Evolutionary conservation across 371 early-diverging fungal species (phyloP), one percentile per base, ranked within the genome.

Genomic region (Fennellomyces sp.): DNA sequence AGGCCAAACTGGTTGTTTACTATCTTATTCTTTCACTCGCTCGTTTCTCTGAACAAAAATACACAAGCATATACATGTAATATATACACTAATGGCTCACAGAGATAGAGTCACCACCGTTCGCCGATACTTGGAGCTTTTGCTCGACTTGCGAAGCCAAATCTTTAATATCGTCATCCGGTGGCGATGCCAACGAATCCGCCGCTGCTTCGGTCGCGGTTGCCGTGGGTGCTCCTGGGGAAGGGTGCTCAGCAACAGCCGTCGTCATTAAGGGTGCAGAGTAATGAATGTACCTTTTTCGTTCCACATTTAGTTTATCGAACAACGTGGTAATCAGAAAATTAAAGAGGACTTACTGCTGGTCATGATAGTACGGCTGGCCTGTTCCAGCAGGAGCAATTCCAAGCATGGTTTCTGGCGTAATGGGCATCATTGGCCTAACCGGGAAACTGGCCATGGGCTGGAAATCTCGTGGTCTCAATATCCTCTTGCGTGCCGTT

Each of bases 331-430:
- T n/a, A n/a, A n/a, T n/a, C n/a, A n/a, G n/a, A n/a, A n/a, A n/a
- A n/a, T n/a, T n/a, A 52, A 13, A 33, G n/a, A 33, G 15, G 6
- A 35, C 39, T 59, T 52, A 56, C 57, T 58, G 53, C 19, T 58
- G 55, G 39, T 54, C 39, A 27, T 54, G 39, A 38, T 35, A 59
- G 35, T 58, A 58, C 27, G 52, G 42, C 39, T 39, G 33, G n/a
- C n/a, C n/a, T 36, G 53, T 39, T 36, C 30, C 33, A 27, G 47
- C 36, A 26, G 60, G 63, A 6, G 64, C 64, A 51, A 68, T 52
- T 19, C 80, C 80, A 17, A 80, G 59, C 80, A 80, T 76, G 0
- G 76, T 76, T 50, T 80, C 80, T 51, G 80, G 80, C 7, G 80
- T 80, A 29, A 76, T 69, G 4, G 80, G 80, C 74, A 80, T 78